Percentiles rank a stretch among this genome's conserved stretches.
These are phyloP conservation scores for Dipteronia sinensis DNA, from an alignment of 345 rosid genomes.

Conservation along the genomic window DNA sequence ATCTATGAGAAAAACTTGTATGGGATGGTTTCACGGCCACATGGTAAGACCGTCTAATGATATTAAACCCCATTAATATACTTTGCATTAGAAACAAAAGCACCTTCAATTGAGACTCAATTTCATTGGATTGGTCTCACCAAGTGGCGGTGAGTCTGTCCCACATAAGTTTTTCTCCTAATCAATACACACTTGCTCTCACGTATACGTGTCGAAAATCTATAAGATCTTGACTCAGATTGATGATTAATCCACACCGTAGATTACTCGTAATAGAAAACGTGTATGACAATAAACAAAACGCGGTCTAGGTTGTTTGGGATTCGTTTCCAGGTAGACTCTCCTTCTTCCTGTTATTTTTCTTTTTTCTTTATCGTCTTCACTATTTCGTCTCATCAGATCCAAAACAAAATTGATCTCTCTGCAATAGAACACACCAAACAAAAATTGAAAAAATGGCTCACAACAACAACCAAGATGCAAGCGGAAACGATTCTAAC, in stretches of 20 bases:
- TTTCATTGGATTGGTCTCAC: no score
- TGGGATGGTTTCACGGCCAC: no score
- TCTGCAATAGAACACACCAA: neutral
- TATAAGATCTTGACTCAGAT: neutral
- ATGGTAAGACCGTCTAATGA: no score
- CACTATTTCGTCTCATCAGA: neutral
- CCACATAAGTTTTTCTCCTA: no score
- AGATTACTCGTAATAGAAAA: neutral
- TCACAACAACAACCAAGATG: slow-evolving; percentile 22
- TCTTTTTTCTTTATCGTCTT: neutral
- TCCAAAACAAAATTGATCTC: neutral
- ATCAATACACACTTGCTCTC: neutral
- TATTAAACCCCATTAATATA: no score
- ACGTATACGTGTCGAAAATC: neutral
- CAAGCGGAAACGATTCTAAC: slow-evolving; percentile 27
- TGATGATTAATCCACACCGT: neutral
- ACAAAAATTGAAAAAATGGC: slow-evolving; percentile 39
- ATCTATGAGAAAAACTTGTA: no score
- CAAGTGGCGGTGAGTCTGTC: no score
- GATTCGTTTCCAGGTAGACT: neutral
- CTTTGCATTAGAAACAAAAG: no score
- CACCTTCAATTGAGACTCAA: no score
- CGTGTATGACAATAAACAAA: neutral
- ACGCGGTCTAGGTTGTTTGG: neutral
- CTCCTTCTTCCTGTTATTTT: neutral